phyloP scores from a whole-genome alignment of 768 basidiomycete species.

The Pulveroboletus sp. region DNA sequence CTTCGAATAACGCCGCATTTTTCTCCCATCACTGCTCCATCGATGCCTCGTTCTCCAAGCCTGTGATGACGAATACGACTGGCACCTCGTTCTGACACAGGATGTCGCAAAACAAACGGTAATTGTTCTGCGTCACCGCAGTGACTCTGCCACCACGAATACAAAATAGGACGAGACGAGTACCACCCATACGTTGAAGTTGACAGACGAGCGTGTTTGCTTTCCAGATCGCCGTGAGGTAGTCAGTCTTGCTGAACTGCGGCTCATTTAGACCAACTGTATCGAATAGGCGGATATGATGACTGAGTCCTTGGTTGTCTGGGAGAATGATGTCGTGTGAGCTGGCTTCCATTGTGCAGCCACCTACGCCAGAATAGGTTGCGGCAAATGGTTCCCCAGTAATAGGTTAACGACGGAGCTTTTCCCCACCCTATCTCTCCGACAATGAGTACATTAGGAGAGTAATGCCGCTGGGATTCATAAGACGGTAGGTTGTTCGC shows the following conservation, averaged over 20 bases:
- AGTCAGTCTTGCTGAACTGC: slow-evolving; percentile 13
- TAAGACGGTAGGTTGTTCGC: slow-evolving; percentile 20
- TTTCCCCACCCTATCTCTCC: slow-evolving; percentile 34
- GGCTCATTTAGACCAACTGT: slow-evolving; percentile 33
- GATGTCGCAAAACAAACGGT: slow-evolving; percentile 26
- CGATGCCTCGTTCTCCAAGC: slow-evolving; percentile 28
- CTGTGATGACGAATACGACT: slow-evolving; percentile 29
- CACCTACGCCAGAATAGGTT: slow-evolving; percentile 27
- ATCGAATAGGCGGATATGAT: slow-evolving; percentile 29
- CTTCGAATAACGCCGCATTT: slow-evolving; percentile 31
- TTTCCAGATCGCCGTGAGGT: slow-evolving; percentile 29
- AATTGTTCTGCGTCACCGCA: slow-evolving; percentile 28
- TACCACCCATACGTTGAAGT: slow-evolving; percentile 28
- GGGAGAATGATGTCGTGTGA: slow-evolving; percentile 25
- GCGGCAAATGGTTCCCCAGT: slow-evolving; percentile 23
- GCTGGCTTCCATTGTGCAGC: slow-evolving; percentile 33
- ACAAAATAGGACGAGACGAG: slow-evolving; percentile 32
- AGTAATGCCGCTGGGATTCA: slow-evolving; percentile 10
- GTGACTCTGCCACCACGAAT: slow-evolving; percentile 32
- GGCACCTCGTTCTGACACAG: slow-evolving; percentile 30
- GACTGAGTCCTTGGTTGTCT: slow-evolving; percentile 11
- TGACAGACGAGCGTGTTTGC: slow-evolving; percentile 33
- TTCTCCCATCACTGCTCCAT: slow-evolving; percentile 34
- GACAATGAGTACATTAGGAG: slow-evolving; percentile 38
- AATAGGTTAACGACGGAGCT: slow-evolving; percentile 41